phyloP scores from a whole-genome alignment of 2,329 filamentous ascomycete genomes.

The Curvularia sp. region DNA sequence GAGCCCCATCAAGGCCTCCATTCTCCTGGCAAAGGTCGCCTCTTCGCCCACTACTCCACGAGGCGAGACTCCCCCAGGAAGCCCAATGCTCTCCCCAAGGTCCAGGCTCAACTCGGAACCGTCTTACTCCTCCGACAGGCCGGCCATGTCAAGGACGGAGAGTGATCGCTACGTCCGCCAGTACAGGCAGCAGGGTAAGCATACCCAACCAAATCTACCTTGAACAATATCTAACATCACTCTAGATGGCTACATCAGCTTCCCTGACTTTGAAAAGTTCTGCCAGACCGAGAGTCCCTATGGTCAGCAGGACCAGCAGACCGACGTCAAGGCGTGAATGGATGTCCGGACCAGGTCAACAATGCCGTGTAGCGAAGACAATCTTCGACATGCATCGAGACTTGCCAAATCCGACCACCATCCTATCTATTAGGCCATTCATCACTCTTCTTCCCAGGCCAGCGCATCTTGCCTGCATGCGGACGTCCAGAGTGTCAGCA shows the following conservation, averaged over 20 bases:
- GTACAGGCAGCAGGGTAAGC: constrained; percentile 49
- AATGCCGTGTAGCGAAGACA: constrained; percentile 14
- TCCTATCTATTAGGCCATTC: constrained; percentile 16
- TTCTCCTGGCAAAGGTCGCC: constrained; percentile 54
- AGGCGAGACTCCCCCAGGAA: constrained; percentile 44
- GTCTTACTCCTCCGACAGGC: constrained; percentile 40
- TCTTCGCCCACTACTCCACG: constrained; percentile 52
- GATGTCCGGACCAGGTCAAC: constrained; percentile 7
- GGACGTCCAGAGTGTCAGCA: neutral
- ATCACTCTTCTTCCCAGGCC: constrained; percentile 5
- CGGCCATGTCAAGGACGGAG: constrained; percentile 46
- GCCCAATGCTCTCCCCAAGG: constrained; percentile 40
- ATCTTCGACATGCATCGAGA: constrained; percentile 8
- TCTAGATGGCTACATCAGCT: constrained; percentile 70
- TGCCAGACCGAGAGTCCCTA: constrained; percentile 51
- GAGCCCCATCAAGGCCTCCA: constrained; percentile 52
- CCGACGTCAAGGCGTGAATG: constrained; percentile 45
- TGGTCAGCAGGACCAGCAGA: constrained; percentile 39
- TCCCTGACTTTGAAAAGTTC: constrained; percentile 74
- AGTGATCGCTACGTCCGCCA: constrained; percentile 49
- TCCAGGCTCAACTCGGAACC: constrained; percentile 37
- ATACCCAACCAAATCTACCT: constrained; percentile 4
- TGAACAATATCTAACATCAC: constrained; percentile 24
- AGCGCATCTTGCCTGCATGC: constrained; percentile 4
- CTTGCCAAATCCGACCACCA: constrained; percentile 16